A percentile compares a stretch with the other conserved stretches of the same genome.
Evolutionary conservation across 2,329 filamentous ascomycete species (phyloP).

Genomic region (Penicillium sp.): DNA sequence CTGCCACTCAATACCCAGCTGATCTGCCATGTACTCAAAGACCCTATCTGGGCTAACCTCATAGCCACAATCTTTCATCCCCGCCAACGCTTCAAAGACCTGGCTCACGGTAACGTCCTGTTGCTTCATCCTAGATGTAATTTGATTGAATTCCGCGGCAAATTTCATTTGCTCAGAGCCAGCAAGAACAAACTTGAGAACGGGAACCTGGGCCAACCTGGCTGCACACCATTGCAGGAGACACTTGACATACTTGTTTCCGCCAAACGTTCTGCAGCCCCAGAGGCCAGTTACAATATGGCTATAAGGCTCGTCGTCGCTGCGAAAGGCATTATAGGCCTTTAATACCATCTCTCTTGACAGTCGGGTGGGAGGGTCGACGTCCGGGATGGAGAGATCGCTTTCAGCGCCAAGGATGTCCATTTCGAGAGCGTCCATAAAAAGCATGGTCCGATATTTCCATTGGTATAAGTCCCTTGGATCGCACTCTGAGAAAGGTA

Average conservation of each 20-base stretch:
- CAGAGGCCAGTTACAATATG: neutral
- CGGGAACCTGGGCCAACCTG: neutral
- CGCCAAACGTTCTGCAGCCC: neutral
- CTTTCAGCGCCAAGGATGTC: neutral
- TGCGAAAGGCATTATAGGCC: neutral
- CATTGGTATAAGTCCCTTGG: neutral
- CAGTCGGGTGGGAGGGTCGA: neutral
- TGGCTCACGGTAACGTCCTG: neutral
- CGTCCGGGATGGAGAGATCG: neutral
- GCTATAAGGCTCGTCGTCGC: neutral
- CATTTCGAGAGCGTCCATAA: slow-evolving; percentile 1
- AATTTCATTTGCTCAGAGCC: neutral
- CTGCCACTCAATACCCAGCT: neutral
- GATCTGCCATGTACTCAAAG: neutral
- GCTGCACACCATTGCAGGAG: neutral
- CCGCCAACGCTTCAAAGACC: neutral
- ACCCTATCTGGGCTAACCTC: neutral
- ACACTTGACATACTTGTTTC: slow-evolving; percentile 1
- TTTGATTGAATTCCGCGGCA: neutral
- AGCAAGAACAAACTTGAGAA: neutral
- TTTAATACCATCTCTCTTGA: neutral
- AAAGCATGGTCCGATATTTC: neutral
- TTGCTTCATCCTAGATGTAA: neutral
- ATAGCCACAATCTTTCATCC: neutral
- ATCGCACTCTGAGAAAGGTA: neutral